Evolutionary conservation across 176 grass and related monocot species (phyloP).

Genomic region (Phragmites australis): DNA sequence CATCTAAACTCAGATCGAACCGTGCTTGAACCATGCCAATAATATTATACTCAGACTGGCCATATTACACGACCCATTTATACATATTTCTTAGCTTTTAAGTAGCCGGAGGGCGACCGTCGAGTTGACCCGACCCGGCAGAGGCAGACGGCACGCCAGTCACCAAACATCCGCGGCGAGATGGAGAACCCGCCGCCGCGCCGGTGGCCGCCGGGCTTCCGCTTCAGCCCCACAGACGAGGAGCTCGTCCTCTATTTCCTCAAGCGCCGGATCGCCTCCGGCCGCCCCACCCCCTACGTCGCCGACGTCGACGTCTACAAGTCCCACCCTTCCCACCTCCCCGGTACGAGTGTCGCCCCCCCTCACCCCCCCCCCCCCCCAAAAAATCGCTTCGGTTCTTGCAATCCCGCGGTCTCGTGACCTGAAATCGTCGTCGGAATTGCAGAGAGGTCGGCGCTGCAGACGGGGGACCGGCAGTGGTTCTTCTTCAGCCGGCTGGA

Average conservation of each 20-base stretch:
- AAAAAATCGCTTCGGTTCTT: not conserved
- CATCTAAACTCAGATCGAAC: too few relatives aligned
- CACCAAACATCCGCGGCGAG: not conserved
- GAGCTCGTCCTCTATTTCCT: constrained; percentile 96
- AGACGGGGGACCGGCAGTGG: constrained; percentile 89
- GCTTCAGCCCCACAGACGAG: constrained; percentile 98
- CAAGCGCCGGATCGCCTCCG: constrained; percentile 77
- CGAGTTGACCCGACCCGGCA: constrained; percentile 49
- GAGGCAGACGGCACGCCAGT: not conserved
- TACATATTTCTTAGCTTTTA: constrained; percentile 13
- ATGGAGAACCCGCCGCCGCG: constrained; percentile 41
- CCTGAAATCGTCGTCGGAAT: not conserved
- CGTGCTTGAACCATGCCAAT: too few relatives aligned
- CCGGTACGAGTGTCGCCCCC: constrained; percentile 43
- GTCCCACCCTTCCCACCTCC: constrained; percentile 91
- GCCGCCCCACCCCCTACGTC: constrained; percentile 57
- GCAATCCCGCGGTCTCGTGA: not conserved
- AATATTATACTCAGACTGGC: too few relatives aligned
- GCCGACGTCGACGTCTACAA: constrained; percentile 90
- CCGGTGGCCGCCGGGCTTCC: constrained; percentile 81
- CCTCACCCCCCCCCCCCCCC: not conserved
- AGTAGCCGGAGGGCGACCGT: constrained; percentile 6
- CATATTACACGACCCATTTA: too few relatives aligned
- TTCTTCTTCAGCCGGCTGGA: constrained; percentile 92
- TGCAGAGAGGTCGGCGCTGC: constrained; percentile 78